Base-by-base conservation (phyloP, 345 rosid genomes). In the Gynandropsis gynandra region DNA sequence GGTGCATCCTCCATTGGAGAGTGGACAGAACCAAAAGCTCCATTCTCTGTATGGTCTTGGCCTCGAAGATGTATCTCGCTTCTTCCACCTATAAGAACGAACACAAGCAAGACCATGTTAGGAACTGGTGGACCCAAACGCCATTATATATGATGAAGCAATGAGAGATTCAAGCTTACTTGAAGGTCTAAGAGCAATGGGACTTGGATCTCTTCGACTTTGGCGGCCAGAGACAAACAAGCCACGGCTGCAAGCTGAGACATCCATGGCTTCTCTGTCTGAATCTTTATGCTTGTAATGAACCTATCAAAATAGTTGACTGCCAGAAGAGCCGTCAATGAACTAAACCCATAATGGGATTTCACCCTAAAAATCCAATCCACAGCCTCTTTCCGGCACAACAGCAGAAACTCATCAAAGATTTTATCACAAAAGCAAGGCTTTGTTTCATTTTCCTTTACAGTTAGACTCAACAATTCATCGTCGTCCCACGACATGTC, bases 251-350 rank as follows among this genome's bases (percentile, higher is more conserved):
- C 76, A 54, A 90, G 87, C 52, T 90, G 96, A 55, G 80, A 73
- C 90, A 87, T 82, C 98, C 98, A 90, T 11, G 98, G 96, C 75
- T 76, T 87, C 50, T 83, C 96, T 7, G 67, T 71, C 39, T 72
- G 88, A 66, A 87, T 72, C 54, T 34, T 71, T n/a, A 57, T 42
- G 80, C 87, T 80, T 20, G 77, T 66, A 52, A 73, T 43, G 62
- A 87, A 90, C 71, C 94, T 82, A 70, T 90, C 98, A 37, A 87
- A 87, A 74, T 83, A 90, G 56, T 83, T 82, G 43, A 87, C 82
- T 58, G 98, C 95, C 52, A 83, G 80, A 71, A 79, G 76, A 59
- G 70, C 66, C 42, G 92, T 87, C 72, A 81, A 72, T 14, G 89
- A 77, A 60, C 54, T 69, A 74, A 90, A 83, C 41, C 82, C 88